phyloP scores from a whole-genome alignment of 176 grass and related monocot species.

The Triticum aestivum region IWGSC_CS_RefSeq_v2.1 NC_057807.1:533360860-533361359 shows the following conservation, averaged over 20 bases:
- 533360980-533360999: constrained; percentile 82
- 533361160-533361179: constrained; percentile 45
- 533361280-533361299: constrained; percentile 49
- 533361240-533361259: constrained; percentile 28
- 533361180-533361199: constrained; percentile 14
- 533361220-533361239: constrained; percentile 9
- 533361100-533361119: constrained; percentile 66
- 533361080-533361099: constrained; percentile 78
- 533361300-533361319: constrained; percentile 30
- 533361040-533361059: constrained; percentile 73
- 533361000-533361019: constrained; percentile 84
- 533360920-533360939: neutral
- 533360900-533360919: neutral
- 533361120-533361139: constrained; percentile 84
- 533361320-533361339: neutral
- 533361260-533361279: constrained; percentile 46
- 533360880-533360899: neutral
- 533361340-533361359: neutral
- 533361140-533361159: constrained; percentile 68
- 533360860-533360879: constrained; percentile 53
- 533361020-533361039: constrained; percentile 57
- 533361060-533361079: constrained; percentile 57
- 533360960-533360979: constrained; percentile 74
- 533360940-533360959: constrained; percentile 1
- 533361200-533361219: neutral